These are phyloP conservation scores for Alternaria longipes DNA, from an alignment of 2,329 filamentous ascomycete genomes.

Conservation along the genomic window DNA sequence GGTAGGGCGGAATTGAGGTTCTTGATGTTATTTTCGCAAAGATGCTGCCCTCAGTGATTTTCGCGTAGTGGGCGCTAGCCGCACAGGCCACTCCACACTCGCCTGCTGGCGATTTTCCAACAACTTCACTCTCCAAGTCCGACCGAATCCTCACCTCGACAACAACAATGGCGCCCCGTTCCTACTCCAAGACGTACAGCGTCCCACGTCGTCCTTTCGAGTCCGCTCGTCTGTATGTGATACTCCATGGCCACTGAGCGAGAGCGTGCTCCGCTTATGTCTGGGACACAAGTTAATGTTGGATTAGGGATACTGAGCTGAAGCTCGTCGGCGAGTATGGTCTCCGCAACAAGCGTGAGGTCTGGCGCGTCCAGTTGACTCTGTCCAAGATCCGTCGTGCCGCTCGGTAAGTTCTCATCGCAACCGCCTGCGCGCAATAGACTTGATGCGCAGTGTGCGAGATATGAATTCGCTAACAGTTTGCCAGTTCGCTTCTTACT, in stretches of 20 bases:
- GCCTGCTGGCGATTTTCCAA: no score
- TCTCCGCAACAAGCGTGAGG: conserved; percentile 99
- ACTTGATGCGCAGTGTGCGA: conserved; percentile 19
- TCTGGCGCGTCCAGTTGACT: conserved; percentile 99
- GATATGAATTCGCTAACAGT: conserved; percentile 26
- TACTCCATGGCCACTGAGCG: conserved; percentile 90
- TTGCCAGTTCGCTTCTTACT: conserved; percentile 92
- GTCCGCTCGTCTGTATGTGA: conserved; percentile 98
- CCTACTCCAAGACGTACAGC: conserved; percentile 99
- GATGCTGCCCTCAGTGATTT: no score
- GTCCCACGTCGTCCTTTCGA: conserved; percentile 98
- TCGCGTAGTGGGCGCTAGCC: no score
- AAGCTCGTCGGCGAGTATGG: conserved; percentile 99
- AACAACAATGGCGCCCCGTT: conserved; percentile 62
- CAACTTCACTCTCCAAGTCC: no score
- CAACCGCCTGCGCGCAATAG: conserved; percentile 2
- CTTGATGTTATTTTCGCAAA: no score
- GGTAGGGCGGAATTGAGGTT: no score
- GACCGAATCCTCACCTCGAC: conserved; percentile 20
- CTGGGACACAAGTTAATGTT: conserved; percentile 76
- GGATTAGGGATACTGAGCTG: conserved; percentile 92
- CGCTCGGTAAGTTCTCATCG: conserved; percentile 78
- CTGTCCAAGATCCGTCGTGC: conserved; percentile 99
- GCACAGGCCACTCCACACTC: no score
- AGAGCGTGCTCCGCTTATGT: conserved; percentile 98